Base-by-base conservation (phyloP, 1,284 basidiomycete genomes). In the Sphaerobolus stellatus region DNA sequence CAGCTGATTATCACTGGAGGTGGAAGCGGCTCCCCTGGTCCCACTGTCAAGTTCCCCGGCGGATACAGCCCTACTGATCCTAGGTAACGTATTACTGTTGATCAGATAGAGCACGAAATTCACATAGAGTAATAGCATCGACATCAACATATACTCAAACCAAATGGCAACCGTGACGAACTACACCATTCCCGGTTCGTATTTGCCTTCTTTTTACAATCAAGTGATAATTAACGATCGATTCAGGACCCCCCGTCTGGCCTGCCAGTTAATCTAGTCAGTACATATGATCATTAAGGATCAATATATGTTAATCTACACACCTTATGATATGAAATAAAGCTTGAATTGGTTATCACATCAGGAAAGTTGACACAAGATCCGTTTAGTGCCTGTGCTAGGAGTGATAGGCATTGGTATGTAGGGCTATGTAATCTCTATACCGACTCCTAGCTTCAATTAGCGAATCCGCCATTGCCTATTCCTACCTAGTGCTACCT, bases 1-100 rank as follows among this genome's bases (percentile, higher is more conserved):
- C 62, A 63, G 34, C 43, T 63, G 22, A 56, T 48, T 6, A 56
- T 61, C 24, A 61, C 60, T 20, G 56, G 57, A 22, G 55, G 57
- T 30, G 58, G 56, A 44, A 56, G 36, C 50, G 31, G 49, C 50
- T 29, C 45, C 52, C 53, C 62, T 48, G n/a, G 34, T 14, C 34
- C 38, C 16, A 56, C 50, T n/a, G 50, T 52, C 28, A 44, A 36
- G 41, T 58, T 58, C 54, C 50, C 50, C 25, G 50, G 50, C 22
- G 50, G 50, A 6, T 52, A 52, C 36, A 52, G 50, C 33, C 38
- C 38, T n/a, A 43, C 50, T n/a, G 50, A 52, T 20, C 50, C 50
- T 9, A 52, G 50, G 50, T 52, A 52, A 29, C 18, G 7, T 22
- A 13, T 29, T 5, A 18, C 6, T 5, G 31, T 33, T 30, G 13